These are phyloP conservation scores for Pseudogymnoascus sp. DNA, from an alignment of 2,329 filamentous ascomycete species.

Conservation along the genomic window DNA sequence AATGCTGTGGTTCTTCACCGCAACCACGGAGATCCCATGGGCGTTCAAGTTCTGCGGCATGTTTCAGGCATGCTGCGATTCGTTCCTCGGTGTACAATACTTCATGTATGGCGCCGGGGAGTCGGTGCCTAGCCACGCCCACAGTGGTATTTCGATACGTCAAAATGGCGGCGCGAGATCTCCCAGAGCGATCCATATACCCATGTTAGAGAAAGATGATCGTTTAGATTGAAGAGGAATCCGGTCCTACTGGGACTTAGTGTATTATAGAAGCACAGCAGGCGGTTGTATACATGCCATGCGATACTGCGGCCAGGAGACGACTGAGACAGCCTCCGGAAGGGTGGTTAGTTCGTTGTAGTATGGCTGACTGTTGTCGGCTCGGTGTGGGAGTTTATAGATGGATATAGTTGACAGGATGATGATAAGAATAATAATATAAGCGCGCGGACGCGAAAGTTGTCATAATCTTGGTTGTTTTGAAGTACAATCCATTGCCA, in stretches of 20 bases:
- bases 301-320: neutral
- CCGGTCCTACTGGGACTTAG: neutral
- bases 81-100: constrained; percentile 68
- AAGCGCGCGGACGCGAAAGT: neutral
- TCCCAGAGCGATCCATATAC: constrained; percentile 15
- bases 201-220: constrained; percentile 25
- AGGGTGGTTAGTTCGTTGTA: neutral
- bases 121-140: neutral
- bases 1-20: constrained; percentile 77
- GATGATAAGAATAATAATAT: constrained; percentile 2
- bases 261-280: neutral
- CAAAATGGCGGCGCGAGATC: constrained; percentile 3
- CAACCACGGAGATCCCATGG: constrained; percentile 61
- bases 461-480: neutral
- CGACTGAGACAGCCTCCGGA: neutral
- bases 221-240: constrained; percentile 18
- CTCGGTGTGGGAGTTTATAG: neutral
- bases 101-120: constrained; percentile 55
- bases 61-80: constrained; percentile 73
- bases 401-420: neutral
- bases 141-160: neutral
- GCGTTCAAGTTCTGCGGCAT: constrained; percentile 77
- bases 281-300: neutral
- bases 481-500: neutral
- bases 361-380: neutral